A percentile compares a stretch with the other conserved stretches of the same genome.
phyloP scores from a whole-genome alignment of 257 asterid species.

The Penstemon newberryi region DNA sequence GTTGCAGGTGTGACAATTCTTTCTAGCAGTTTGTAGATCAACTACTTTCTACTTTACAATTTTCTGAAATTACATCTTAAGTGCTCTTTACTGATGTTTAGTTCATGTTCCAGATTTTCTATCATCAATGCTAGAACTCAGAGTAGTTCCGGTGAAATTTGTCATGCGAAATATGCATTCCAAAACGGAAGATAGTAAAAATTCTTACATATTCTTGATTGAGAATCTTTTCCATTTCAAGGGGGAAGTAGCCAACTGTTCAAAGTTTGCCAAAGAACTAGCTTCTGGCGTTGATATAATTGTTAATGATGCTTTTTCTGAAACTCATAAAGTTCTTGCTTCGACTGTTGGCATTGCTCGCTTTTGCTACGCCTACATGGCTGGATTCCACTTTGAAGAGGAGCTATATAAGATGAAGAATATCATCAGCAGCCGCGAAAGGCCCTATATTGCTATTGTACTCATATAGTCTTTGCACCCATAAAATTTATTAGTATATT shows the following conservation, averaged over 20 bases:
- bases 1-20: slow-evolving; percentile 54
- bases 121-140: slow-evolving; percentile 58
- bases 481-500: slow-evolving; percentile 15
- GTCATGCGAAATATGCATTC: slow-evolving; percentile 32
- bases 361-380: slow-evolving; percentile 63
- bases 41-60: slow-evolving; percentile 16
- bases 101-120: slow-evolving; percentile 54
- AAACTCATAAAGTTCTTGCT: slow-evolving; percentile 80
- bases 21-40: slow-evolving; percentile 23
- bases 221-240: slow-evolving; percentile 67
- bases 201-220: slow-evolving; percentile 50
- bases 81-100: slow-evolving; percentile 19
- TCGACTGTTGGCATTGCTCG: slow-evolving; percentile 84
- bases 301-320: slow-evolving; percentile 84
- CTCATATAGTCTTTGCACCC: slow-evolving; percentile 29
- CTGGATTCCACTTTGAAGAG: slow-evolving; percentile 85
- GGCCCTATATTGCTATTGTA: slow-evolving; percentile 82
- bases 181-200: slow-evolving; percentile 34
- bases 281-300: slow-evolving; percentile 71
- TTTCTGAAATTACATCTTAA: slow-evolving; percentile 5
- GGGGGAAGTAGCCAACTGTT: slow-evolving; percentile 73
- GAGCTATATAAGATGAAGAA: slow-evolving; percentile 59
- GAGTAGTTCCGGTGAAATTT: slow-evolving; percentile 61
- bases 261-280: slow-evolving; percentile 60
- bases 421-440: slow-evolving; percentile 42